Evolutionary conservation across 2,329 filamentous ascomycete genomes (phyloP), one percentile per base, ranked within the genome.

Genomic region (Chrysoporthe puriensis): DNA sequence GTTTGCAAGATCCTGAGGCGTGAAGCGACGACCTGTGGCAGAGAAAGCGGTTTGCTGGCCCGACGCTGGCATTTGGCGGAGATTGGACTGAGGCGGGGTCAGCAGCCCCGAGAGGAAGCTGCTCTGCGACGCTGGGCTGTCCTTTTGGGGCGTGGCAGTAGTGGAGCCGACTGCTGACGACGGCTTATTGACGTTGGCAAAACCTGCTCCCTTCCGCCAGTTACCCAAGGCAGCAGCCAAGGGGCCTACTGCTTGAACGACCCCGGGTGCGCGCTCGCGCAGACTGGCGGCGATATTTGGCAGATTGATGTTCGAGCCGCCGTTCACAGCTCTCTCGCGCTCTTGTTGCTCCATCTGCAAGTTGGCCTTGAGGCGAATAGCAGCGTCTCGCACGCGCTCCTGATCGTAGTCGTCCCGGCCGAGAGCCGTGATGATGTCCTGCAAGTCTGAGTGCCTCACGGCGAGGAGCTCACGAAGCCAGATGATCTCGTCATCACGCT

Each of bases 261-360:
- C 91, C 43, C 93, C 90, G 4, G 94, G 95, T 5, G 90, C 89
- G 13, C 92, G 90, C 71, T 94, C 88, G 71, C 88, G 89, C 59
- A 94, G 89, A 43, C 92, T 87, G 59, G 91, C 90, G 1, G 93
- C 91, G 54, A 97, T 86, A 52, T 91, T 92, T 4, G 92, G 91
- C 72, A 96, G 83, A 64, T 84, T 87, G 69, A 90, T 84, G 40
- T 87, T 83, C 8, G 88, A 91, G 16, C 87, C 87, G 60, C 90
- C 90, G 64, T 91, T 89, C 80, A 92, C 86, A 0, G 93, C 90
- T 69, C 96, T 88, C 78, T 98, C 95, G 63, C 93, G 92, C 79
- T 97, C 94, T 77, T 97, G 93, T 76, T 96, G 92, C 78, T 99
- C 95, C 96, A 99, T 99, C 77, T 98, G 93, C 46, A 99, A 84